These are phyloP conservation scores for Crassisporium funariophilum DNA, from an alignment of 768 basidiomycete species.

Conservation along the genomic window DNA sequence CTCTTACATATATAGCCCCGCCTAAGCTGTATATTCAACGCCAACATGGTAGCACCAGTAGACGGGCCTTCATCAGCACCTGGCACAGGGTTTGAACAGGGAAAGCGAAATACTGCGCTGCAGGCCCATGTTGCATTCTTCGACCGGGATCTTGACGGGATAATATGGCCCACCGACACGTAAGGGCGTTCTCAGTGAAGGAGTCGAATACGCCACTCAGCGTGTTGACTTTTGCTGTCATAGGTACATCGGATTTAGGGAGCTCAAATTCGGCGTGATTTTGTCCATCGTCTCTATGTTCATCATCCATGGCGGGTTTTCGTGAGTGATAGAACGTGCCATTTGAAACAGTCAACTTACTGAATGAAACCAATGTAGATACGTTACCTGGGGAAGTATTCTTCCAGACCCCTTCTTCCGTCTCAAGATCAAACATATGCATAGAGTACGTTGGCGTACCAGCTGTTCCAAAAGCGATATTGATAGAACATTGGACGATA, in stretches of 20 bases:
- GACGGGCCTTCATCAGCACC: constrained; percentile 31
- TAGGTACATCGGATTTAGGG: constrained; percentile 42
- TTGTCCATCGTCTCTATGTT: constrained; percentile 37
- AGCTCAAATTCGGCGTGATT: constrained; percentile 39
- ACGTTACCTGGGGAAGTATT: constrained; percentile 34
- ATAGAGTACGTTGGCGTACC: constrained; percentile 30
- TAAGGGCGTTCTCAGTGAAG: constrained; percentile 20
- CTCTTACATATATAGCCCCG: no score
- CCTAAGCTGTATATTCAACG: no score
- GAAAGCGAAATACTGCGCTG: constrained; percentile 37
- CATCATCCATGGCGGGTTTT: constrained; percentile 42
- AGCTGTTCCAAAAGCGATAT: no score
- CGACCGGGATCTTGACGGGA: constrained; percentile 45
- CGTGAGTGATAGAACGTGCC: constrained; percentile 29
- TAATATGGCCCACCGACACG: constrained; percentile 51
- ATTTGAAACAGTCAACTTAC: neutral
- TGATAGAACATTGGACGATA: no score
- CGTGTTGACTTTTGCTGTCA: no score
- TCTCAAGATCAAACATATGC: constrained; percentile 40
- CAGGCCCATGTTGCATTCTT: constrained; percentile 49
- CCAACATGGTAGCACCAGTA: constrained; percentile 35
- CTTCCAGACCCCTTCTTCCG: constrained; percentile 48
- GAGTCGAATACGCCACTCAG: no score
- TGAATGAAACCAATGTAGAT: constrained; percentile 21
- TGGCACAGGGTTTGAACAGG: constrained; percentile 29